phyloP scores from a whole-genome alignment of 306 rosid species.

The Cucurbita argyrosperma region DNA sequence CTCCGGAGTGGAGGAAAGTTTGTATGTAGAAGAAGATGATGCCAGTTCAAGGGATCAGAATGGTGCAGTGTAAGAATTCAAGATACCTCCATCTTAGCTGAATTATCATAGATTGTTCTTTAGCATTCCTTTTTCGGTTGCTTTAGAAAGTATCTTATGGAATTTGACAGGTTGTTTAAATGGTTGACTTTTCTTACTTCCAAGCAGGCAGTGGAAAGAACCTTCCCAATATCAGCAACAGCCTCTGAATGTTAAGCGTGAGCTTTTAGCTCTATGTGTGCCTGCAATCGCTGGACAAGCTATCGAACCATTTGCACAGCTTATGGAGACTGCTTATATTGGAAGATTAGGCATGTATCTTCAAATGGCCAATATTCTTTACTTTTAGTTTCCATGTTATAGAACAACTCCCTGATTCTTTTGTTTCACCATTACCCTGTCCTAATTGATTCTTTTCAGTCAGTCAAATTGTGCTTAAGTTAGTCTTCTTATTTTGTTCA shows the following conservation, averaged over 20 bases:
- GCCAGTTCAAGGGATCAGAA: constrained; percentile 6
- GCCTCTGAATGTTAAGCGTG: constrained; percentile 38
- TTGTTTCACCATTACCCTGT: neutral
- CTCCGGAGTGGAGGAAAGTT: constrained; percentile 24
- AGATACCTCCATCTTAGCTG: constrained; percentile 1
- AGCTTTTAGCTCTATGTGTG: constrained; percentile 47
- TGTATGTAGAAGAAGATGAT: constrained; percentile 16
- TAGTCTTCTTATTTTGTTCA: neutral
- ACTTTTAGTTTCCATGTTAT: neutral
- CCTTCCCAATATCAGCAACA: constrained; percentile 9
- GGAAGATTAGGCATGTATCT: constrained; percentile 60
- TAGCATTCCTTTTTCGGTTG: neutral
- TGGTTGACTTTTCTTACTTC: neutral
- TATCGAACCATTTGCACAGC: constrained; percentile 75
- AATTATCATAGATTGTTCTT: neutral
- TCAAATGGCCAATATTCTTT: neutral
- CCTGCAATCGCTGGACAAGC: constrained; percentile 93
- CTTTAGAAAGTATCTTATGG: neutral
- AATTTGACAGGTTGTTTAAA: neutral
- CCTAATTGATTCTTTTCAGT: neutral
- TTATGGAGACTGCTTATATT: constrained; percentile 92
- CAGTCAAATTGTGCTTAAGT: neutral
- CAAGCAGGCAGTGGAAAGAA: constrained; percentile 28
- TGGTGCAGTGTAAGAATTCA: constrained; percentile 29
- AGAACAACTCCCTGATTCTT: neutral